phyloP scores from a whole-genome alignment of 306 rosid genomes.

The Gastrolobium bilobum region DNA sequence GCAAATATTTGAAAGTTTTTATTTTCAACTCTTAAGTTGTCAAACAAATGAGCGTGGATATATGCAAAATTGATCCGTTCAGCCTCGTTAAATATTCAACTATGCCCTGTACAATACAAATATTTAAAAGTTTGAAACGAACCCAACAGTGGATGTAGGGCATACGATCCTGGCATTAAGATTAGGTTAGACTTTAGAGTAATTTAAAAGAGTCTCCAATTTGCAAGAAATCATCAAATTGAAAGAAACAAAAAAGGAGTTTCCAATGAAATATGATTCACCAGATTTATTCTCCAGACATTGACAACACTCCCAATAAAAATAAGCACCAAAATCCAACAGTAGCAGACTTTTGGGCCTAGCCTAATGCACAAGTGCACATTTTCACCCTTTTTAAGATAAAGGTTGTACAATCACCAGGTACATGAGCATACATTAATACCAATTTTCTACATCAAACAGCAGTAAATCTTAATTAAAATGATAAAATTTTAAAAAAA shows the following conservation, averaged over 20 bases:
- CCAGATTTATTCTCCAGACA: constrained; percentile 7
- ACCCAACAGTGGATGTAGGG: not conserved
- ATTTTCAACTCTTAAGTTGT: constrained; percentile 7
- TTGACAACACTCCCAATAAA: not conserved
- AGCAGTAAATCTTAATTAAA: constrained; percentile 9
- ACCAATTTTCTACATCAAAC: constrained; percentile 23
- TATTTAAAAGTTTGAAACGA: constrained; percentile 6
- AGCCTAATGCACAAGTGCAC: constrained; percentile 15
- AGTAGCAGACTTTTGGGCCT: constrained; percentile 2
- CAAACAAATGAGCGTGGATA: constrained; percentile 17
- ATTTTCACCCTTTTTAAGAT: constrained; percentile 41
- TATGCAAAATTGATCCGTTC: constrained; percentile 34
- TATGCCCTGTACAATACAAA: not conserved
- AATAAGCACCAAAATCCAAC: not conserved
- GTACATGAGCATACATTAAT: not conserved
- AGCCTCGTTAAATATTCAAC: not conserved
- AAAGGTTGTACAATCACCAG: constrained; percentile 10
- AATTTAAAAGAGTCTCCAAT: constrained; percentile 6
- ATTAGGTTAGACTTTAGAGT: not conserved
- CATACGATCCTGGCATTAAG: constrained; percentile 20
- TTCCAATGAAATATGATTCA: constrained; percentile 10
- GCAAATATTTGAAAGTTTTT: not conserved
- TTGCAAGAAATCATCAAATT: constrained; percentile 6
- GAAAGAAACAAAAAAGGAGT: not conserved
- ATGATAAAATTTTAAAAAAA: not conserved